A percentile compares a stretch with the other conserved stretches of the same genome.
Evolutionary conservation across 2,329 filamentous ascomycete genomes (phyloP).

Genomic region (Exophiala alcalophila): DNA sequence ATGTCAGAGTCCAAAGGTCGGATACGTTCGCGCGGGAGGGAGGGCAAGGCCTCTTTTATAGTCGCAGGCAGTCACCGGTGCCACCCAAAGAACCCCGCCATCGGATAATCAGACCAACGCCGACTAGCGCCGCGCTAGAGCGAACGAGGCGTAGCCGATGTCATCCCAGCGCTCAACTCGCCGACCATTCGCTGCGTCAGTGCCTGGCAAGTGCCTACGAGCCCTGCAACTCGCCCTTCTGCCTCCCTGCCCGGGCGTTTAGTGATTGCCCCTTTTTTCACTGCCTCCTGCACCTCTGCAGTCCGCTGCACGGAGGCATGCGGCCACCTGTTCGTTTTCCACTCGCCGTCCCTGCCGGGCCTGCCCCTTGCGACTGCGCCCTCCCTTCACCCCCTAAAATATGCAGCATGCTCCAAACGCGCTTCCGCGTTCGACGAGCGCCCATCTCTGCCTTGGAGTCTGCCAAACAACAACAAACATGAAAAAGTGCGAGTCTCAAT

Average conservation of each 20-base stretch:
- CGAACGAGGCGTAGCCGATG: conserved; percentile 1
- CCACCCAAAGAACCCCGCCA: conserved; percentile 14
- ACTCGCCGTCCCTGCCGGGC: too few relatives aligned
- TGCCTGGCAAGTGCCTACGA: too few relatives aligned
- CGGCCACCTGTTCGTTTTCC: too few relatives aligned
- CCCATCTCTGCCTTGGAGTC: conserved; percentile 5
- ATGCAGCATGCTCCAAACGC: too few relatives aligned
- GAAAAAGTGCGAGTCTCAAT: background rate
- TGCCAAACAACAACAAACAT: background rate
- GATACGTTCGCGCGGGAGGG: conserved; percentile 20
- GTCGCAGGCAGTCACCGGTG: conserved; percentile 4
- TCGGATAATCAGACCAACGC: conserved; percentile 2
- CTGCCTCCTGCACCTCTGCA: conserved; percentile 4
- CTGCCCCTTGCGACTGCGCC: conserved; percentile 12
- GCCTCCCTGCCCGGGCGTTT: too few relatives aligned
- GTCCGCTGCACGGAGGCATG: too few relatives aligned
- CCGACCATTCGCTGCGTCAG: too few relatives aligned
- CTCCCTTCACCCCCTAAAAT: conserved; percentile 14
- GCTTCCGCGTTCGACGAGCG: too few relatives aligned
- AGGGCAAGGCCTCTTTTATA: conserved; percentile 23
- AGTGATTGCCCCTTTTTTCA: conserved; percentile 22
- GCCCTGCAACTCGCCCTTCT: conserved; percentile 17
- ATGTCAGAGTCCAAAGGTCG: conserved; percentile 22
- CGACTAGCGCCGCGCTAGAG: conserved; percentile 14
- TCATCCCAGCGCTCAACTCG: conserved; percentile 5